Evolutionary conservation across 1,284 basidiomycete genomes (phyloP).

Genomic region (Cryptococcus hybrid): DNA sequence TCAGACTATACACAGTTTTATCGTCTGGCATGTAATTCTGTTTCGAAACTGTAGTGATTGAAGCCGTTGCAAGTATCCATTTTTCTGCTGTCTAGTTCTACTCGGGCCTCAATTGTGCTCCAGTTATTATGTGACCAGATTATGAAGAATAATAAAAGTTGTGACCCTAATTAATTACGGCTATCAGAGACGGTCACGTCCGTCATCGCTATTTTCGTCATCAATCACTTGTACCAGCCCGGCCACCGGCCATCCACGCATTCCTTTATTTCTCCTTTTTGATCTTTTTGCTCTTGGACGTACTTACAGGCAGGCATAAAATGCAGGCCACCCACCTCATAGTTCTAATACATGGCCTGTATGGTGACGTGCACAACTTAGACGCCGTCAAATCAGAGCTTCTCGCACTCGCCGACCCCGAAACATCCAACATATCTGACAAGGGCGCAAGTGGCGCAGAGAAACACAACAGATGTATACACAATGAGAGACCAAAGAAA

Average conservation of each 20-base stretch:
- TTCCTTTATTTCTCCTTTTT: not conserved
- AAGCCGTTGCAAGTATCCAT: not conserved
- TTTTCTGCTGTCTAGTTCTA: not conserved
- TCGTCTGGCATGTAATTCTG: not conserved
- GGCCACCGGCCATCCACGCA: not conserved
- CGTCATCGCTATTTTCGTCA: too few relatives aligned
- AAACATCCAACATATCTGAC: not conserved
- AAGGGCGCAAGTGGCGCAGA: not conserved
- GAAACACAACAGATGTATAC: not conserved
- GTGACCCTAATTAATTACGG: too few relatives aligned
- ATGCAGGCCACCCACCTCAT: constrained; percentile 34
- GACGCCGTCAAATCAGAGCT: constrained; percentile 36
- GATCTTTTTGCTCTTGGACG: not conserved
- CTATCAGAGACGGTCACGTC: too few relatives aligned
- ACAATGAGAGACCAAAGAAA: not conserved
- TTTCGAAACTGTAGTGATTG: not conserved
- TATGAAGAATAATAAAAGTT: too few relatives aligned
- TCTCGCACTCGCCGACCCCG: not conserved
- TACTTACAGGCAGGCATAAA: not conserved
- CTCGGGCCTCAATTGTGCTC: too few relatives aligned
- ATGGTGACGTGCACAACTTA: constrained; percentile 40
- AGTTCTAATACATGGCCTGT: constrained; percentile 48
- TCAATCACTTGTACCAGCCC: not conserved
- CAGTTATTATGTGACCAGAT: too few relatives aligned
- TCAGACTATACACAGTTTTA: not conserved